Base-by-base conservation (phyloP, 2,329 filamentous ascomycete genomes). In the Fusarium bulbicola region DNA sequence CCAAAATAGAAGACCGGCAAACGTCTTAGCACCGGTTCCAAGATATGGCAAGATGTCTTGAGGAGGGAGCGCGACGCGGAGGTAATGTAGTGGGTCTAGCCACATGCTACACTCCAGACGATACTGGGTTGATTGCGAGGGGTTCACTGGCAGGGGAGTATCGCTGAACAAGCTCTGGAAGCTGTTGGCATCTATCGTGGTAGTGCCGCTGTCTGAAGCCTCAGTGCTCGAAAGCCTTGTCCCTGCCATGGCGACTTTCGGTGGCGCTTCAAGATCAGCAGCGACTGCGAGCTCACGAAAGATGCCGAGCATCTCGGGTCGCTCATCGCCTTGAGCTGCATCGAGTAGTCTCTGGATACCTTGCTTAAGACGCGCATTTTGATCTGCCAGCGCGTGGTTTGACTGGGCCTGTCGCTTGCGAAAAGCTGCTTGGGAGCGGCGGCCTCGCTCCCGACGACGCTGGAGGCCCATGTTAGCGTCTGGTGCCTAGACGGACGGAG, bases 401-500 rank as follows among this genome's bases (percentile, higher is more conserved):
- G 54, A 68, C 0, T 30, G 42, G 1, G 65, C 65, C 4, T 68
- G 65, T 0, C 65, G 30, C 26, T 62, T 68, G 6, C 65, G 65
- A 9, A 68, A 68, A 18, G 65, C 65, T 34, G 65, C 65, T 4
- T 68, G 65, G 0, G 65, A 68, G 5, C 63, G 65, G 4, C 65
- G 36, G 5, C 65, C 63, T 49, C 65, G 65, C 16, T 68, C 65
- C 3, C 63, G 54, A 11, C 65, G 63, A 21, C 63, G 65, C 65
- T 68, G 16, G 1, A 13, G 12, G 6, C 20, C 14, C 7, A 1
- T 18, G 34, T 68, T 34, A 68, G 63, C 8, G 4, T 0, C 8
- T 34, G 15, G 20, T 7, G 12, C 37, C 1, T 40, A 1, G 12
- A 21, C 37, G 12, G 12, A 21, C 1, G 3, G 6, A 15, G 18